Conservation (phyloP, 140 eudicot genomes). For the Oenanthe javanica region DNA sequence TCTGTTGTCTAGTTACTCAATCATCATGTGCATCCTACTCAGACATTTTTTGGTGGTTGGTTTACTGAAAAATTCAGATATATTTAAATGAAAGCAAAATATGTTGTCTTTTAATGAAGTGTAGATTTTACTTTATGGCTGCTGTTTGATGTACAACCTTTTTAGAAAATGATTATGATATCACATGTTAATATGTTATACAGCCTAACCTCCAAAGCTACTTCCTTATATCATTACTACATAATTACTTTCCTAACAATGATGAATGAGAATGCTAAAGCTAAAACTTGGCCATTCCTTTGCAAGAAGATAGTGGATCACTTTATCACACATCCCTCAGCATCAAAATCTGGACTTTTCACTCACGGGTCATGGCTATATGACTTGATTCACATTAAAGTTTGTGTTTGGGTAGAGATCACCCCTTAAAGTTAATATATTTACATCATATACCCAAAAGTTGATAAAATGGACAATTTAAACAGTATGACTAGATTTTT, state of each 20-base stretch:
- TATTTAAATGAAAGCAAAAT: neutral
- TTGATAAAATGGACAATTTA: neutral
- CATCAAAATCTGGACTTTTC: neutral
- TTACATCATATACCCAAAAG: neutral
- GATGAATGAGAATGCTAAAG: neutral
- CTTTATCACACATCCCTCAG: neutral
- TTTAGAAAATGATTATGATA: neutral
- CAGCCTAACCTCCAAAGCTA: neutral
- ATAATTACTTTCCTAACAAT: neutral
- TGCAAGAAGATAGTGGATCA: neutral
- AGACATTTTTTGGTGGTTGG: neutral
- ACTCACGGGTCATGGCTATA: neutral
- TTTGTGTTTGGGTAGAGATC: neutral
- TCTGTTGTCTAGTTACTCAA: neutral
- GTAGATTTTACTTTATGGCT: neutral
- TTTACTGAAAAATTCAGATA: neutral
- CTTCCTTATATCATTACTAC: neutral
- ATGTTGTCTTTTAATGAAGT: neutral
- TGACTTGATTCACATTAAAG: neutral
- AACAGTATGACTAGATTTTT: neutral
- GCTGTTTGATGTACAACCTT: neutral
- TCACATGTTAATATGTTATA: neutral
- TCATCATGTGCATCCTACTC: neutral
- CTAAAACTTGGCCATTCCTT: neutral
- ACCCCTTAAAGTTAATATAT: neutral